A percentile compares a stretch with the other conserved stretches of the same genome.
These are phyloP conservation scores for Trifolium repens DNA, from an alignment of 306 rosid species.

Conservation along the genomic window DNA sequence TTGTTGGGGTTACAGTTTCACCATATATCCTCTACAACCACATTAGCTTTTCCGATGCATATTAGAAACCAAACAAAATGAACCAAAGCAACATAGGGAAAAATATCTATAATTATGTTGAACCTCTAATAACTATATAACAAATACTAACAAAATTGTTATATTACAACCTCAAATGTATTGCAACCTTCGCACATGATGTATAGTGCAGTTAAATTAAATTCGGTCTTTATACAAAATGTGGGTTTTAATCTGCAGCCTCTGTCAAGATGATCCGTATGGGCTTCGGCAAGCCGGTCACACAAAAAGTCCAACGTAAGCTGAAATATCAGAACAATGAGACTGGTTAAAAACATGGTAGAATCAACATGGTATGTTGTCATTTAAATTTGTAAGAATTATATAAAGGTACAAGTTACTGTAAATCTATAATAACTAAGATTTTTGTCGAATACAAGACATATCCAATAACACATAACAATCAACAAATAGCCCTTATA, in stretches of 20 bases:
- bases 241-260: conserved; percentile 73
- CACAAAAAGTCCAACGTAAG: conserved; percentile 66
- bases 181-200: conserved; percentile 67
- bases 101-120: not conserved
- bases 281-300: conserved; percentile 72
- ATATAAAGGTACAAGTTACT: not conserved
- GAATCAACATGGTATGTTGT: conserved; percentile 6
- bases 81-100: conserved; percentile 4
- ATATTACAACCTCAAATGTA: conserved; percentile 76
- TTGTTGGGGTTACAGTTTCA: not conserved
- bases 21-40: not conserved
- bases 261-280: conserved; percentile 70
- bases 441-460: no score
- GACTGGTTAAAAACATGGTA: not conserved
- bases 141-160: conserved; percentile 29
- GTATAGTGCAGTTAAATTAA: conserved; percentile 78
- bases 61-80: conserved; percentile 33
- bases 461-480: no score
- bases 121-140: not conserved
- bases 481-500: not conserved
- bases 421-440: not conserved
- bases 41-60: conserved; percentile 1
- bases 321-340: conserved; percentile 51
- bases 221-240: conserved; percentile 67
- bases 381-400: not conserved